Percentiles rank a stretch among this genome's conserved stretches.
Conservation (phyloP, 2,329 filamentous ascomycete species). For the Phyllosticta citriasiana region DNA sequence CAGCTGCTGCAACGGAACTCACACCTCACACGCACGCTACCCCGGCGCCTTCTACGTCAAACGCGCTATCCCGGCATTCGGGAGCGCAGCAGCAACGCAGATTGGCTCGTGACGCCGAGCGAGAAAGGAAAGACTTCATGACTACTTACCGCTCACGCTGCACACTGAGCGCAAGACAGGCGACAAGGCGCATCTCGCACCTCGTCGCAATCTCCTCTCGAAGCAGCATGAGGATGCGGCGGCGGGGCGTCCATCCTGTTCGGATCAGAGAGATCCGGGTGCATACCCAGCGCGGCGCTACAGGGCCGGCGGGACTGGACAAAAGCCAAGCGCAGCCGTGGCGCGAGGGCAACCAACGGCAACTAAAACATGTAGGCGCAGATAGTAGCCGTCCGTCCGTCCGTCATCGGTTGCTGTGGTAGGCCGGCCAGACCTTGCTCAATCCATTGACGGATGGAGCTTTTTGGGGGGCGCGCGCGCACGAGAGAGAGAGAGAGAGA, state of each 20-base stretch:
- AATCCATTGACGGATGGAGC: too few relatives aligned
- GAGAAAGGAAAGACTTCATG: not conserved
- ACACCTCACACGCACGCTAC: not conserved
- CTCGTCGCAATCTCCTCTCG: not conserved
- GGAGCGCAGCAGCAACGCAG: not conserved
- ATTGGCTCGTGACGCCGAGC: not conserved
- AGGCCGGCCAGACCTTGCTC: not conserved
- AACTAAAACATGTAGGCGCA: not conserved
- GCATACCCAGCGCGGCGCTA: not conserved
- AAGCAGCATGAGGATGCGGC: too few relatives aligned
- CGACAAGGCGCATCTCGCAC: not conserved
- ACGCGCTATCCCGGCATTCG: not conserved
- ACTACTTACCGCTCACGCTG: not conserved
- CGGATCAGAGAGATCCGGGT: not conserved
- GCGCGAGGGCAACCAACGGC: not conserved
- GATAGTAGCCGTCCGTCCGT: not conserved
- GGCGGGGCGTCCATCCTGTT: not conserved
- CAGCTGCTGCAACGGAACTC: not conserved
- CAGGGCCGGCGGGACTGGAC: not conserved
- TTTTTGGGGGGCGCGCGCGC: not conserved
- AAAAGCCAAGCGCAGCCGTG: not conserved
- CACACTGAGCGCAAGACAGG: not conserved
- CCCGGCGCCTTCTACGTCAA: not conserved
- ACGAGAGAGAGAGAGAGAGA: too few relatives aligned
- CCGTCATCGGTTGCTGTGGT: not conserved